Conservation (phyloP, 495 filamentous ascomycete genomes). For the Penicillium maclennaniae region DNA sequence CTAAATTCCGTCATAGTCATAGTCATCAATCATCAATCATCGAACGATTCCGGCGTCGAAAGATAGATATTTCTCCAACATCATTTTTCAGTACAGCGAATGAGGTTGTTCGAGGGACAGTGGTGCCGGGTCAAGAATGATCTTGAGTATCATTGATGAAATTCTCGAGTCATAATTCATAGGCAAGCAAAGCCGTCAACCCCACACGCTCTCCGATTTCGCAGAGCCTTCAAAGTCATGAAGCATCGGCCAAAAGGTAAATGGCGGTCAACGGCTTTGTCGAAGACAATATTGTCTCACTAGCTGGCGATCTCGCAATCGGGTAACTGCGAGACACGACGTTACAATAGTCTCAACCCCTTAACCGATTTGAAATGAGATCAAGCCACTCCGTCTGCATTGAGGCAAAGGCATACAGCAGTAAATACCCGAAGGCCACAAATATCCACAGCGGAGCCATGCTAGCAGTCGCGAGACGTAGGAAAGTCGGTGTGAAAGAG, state of each 20-base stretch:
- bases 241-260: not conserved
- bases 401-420: constrained; percentile 41
- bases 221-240: not conserved
- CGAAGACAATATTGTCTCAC: not conserved
- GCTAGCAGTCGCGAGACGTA: not conserved
- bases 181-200: not conserved
- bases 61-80: not conserved
- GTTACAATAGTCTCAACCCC: constrained; percentile 9
- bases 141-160: constrained; percentile 11
- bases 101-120: not conserved
- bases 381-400: constrained; percentile 20
- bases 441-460: constrained; percentile 40
- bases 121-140: not conserved
- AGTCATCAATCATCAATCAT: constrained; percentile 18
- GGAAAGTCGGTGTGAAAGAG: constrained; percentile 9
- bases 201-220: not conserved
- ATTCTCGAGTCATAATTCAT: constrained; percentile 4
- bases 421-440: constrained; percentile 38
- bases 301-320: not conserved
- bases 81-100: too few relatives aligned
- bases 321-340: not conserved
- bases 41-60: not conserved
- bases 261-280: not conserved
- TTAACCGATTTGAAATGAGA: constrained; percentile 14
- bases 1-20: not conserved